Evolutionary conservation across 2,329 filamentous ascomycete genomes (phyloP).

Genomic region (Colletotrichum somersetense): DNA sequence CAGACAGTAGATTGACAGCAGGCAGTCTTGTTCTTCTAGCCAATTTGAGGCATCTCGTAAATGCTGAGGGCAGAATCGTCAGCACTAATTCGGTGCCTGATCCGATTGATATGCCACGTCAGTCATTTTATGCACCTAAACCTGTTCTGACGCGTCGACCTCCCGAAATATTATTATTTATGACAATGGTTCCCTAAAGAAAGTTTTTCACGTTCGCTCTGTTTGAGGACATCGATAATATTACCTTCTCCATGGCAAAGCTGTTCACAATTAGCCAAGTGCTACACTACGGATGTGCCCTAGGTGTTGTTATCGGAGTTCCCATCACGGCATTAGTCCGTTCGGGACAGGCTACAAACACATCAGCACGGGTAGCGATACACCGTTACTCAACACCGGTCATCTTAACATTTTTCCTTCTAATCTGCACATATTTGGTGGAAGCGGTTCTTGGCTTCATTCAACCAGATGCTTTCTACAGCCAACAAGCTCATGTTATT

Average conservation of each 20-base stretch:
- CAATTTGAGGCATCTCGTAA: conserved; percentile 15
- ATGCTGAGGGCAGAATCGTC: neutral
- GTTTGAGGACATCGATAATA: too few species aligned
- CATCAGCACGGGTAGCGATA: neutral
- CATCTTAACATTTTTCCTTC: neutral
- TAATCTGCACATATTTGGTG: neutral
- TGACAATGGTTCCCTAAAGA: neutral
- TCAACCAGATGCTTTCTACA: neutral
- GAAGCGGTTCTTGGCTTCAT: neutral
- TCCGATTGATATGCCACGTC: neutral
- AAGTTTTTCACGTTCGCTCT: neutral
- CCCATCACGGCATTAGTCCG: neutral
- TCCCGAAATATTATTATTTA: neutral
- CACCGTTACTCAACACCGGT: neutral
- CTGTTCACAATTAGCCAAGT: neutral
- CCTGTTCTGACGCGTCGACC: neutral
- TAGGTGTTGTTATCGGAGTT: neutral
- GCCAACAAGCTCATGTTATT: conserved; percentile 5
- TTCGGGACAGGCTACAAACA: neutral
- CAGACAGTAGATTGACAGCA: too few species aligned
- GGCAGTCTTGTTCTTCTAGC: too few species aligned
- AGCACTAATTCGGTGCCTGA: conserved; percentile 8
- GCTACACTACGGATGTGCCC: conserved; percentile 27
- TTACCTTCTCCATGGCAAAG: neutral
- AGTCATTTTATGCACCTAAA: neutral